phyloP scores from a whole-genome alignment of 2,329 filamentous ascomycete species.

The Hymenoscyphus repandus region DNA sequence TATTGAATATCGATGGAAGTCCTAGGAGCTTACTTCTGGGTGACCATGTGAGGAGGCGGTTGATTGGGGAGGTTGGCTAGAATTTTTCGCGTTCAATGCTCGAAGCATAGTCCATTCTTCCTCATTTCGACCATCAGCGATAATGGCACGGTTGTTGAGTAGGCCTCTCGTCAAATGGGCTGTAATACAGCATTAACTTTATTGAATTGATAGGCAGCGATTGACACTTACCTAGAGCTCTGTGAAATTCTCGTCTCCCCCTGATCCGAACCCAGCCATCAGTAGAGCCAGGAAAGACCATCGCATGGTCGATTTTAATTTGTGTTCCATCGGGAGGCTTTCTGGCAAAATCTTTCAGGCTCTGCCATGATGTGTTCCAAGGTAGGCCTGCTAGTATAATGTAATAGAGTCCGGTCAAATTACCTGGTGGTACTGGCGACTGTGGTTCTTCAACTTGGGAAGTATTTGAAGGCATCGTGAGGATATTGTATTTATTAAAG shows the following conservation, averaged over 20 bases:
- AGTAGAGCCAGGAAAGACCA: constrained; percentile 17
- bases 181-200: constrained; percentile 2
- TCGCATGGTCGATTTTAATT: constrained; percentile 22
- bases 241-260: constrained; percentile 17
- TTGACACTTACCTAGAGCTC: constrained; percentile 14
- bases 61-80: no score
- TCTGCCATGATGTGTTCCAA: constrained; percentile 24
- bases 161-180: constrained; percentile 19
- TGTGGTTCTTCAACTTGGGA: not conserved
- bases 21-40: no score
- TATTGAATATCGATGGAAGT: no score
- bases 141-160: constrained; percentile 15
- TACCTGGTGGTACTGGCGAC: constrained; percentile 11
- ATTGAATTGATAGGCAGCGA: not conserved
- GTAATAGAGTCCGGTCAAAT: constrained; percentile 17
- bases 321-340: constrained; percentile 13
- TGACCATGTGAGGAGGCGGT: no score
- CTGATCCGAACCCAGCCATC: constrained; percentile 22
- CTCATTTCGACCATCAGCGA: constrained; percentile 25
- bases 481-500: not conserved
- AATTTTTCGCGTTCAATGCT: not conserved
- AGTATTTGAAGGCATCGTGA: constrained; percentile 5
- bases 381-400: constrained; percentile 16
- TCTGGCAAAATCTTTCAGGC: constrained; percentile 24
- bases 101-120: constrained; percentile 2